Evolutionary conservation across 352 stramenopile genomes (phyloP).

Genomic region (Phytophthora quininea): DNA sequence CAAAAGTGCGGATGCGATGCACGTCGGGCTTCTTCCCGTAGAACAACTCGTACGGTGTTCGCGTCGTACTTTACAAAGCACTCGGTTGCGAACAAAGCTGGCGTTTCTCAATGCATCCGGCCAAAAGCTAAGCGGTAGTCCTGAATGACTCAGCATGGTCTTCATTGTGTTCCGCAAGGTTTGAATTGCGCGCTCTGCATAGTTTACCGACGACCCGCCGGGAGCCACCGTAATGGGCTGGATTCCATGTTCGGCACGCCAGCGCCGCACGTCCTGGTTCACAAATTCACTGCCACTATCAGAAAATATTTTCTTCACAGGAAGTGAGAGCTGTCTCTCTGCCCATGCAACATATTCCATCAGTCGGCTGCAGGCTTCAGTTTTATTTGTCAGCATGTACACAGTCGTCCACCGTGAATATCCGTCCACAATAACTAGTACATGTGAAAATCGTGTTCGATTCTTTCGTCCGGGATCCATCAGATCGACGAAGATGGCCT

Average conservation of each 20-base stretch:
- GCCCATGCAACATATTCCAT: slow-evolving; percentile 1
- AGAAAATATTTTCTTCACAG: neutral
- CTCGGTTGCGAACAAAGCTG: neutral
- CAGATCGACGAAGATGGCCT: neutral
- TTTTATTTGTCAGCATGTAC: neutral
- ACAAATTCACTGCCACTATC: neutral
- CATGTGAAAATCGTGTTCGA: neutral
- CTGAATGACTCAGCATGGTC: neutral
- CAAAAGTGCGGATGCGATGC: slow-evolving; percentile 9
- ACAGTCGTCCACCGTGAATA: neutral
- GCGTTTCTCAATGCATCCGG: neutral
- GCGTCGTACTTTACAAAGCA: neutral
- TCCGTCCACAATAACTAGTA: neutral
- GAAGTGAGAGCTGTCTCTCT: neutral
- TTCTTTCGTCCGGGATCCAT: slow-evolving; percentile 6
- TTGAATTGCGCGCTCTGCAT: neutral
- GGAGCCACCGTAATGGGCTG: neutral
- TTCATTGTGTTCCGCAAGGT: slow-evolving; percentile 2
- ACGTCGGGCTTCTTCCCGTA: slow-evolving; percentile 6
- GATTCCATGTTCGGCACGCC: neutral
- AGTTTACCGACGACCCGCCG: neutral
- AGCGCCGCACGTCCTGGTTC: neutral
- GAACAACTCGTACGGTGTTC: neutral
- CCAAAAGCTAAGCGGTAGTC: neutral
- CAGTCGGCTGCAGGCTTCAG: neutral